Base-by-base conservation (phyloP, 2,329 filamentous ascomycete genomes). In the Cryphonectria carpinicola region DNA sequence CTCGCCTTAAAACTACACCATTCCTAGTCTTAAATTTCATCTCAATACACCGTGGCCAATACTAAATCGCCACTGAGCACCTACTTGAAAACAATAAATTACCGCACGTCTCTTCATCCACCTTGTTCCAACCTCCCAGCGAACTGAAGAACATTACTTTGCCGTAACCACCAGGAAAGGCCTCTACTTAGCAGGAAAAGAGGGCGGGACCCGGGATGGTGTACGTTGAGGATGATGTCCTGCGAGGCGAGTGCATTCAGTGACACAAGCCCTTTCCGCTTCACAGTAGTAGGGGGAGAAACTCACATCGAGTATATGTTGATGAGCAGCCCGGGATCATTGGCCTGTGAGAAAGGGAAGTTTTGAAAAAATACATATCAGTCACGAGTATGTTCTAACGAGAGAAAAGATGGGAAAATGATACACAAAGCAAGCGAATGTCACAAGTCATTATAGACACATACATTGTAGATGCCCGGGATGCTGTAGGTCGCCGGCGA, bases 291-390 rank as follows among this genome's bases (percentile, higher is more conserved):
- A 0, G n/a, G 7, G 2, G 25, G 56, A 43, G 35, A 22, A 17
- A 37, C 68, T 63, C n/a, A 70, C 70, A 71, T 71, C n/a, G 61
- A 52, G 37, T 71, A 71, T 17, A 71, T 69, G 62, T 71, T 71
- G 41, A 71, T 54, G 37, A 71, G 41, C 43, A 71, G 39, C 2
- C 70, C 70, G 5, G 70, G 70, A 60, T 71, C 67, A 46, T 10
- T 32, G 25, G 69, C 69, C 69, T 71, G 14, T 7, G 5, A 39
- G 1, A 60, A 13, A n/a, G n/a, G n/a, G n/a, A n/a, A n/a, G n/a
- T n/a, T n/a, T n/a, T n/a, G n/a, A n/a, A n/a, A n/a, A n/a, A n/a
- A n/a, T n/a, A n/a, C n/a, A 49, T 61, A 14, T 4, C 32, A 52
- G n/a, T 4, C 13, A 10, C 28, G 17, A 17, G 7, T 13, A 32